Evolutionary conservation across 129 eudicot genomes (phyloP).

Genomic region (Tagetes patula): DNA sequence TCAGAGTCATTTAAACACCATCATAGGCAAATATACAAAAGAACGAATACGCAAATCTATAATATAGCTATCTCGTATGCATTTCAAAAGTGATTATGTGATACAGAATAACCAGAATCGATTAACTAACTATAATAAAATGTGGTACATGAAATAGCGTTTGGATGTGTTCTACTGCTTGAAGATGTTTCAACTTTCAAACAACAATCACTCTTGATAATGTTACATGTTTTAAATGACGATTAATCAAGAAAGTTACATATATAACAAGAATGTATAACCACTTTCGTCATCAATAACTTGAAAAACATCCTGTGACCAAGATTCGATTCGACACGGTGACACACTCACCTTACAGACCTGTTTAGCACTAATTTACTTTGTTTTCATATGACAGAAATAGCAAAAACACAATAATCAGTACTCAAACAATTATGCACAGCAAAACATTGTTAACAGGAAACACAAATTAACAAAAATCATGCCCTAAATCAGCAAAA

Average conservation of each 20-base stretch:
- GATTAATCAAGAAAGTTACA: too few species aligned
- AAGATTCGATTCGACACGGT: too few species aligned
- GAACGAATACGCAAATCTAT: not conserved
- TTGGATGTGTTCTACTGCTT: too few species aligned
- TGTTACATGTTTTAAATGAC: not conserved
- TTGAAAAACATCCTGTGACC: too few species aligned
- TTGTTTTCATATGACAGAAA: conserved; percentile 6
- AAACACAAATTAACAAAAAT: conserved; percentile 19
- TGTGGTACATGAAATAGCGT: too few species aligned
- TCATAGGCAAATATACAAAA: not conserved
- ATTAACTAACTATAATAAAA: too few species aligned
- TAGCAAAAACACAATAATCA: conserved; percentile 4
- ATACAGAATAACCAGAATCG: not conserved
- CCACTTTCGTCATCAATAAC: too few species aligned
- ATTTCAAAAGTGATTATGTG: not conserved
- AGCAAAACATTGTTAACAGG: conserved; percentile 2
- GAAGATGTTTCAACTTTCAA: too few species aligned
- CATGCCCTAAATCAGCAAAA: conserved; percentile 16
- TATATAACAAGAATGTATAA: too few species aligned
- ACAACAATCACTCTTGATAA: not conserved
- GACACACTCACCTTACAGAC: too few species aligned
- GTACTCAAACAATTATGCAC: not conserved
- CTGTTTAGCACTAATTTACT: not conserved
- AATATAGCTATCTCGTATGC: not conserved
- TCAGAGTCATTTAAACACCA: not conserved